Evolutionary conservation across 139 green algal species (phyloP).

Genomic region (Axilococcus clingmanii): DNA sequence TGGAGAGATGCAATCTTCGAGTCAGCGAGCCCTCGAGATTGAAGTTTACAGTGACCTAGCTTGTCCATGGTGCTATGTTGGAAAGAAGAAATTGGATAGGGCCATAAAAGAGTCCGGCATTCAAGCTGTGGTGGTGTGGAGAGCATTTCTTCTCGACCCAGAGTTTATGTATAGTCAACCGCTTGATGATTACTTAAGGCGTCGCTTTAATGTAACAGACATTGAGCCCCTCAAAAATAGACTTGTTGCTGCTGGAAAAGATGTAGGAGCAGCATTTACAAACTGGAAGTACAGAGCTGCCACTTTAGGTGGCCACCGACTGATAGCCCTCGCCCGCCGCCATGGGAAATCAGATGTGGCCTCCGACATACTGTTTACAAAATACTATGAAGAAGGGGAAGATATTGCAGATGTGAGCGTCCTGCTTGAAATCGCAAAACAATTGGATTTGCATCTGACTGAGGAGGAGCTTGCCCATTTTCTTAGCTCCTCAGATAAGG

Average conservation of each 20-base stretch:
- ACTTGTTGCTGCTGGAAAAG: neutral
- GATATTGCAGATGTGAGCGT: neutral
- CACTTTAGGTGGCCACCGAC: constrained; percentile 9
- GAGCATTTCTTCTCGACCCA: constrained; percentile 1
- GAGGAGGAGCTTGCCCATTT: neutral
- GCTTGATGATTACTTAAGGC: neutral
- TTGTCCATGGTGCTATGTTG: constrained; percentile 18
- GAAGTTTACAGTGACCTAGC: constrained; percentile 11
- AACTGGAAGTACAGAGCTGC: constrained; percentile 8
- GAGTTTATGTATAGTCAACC: neutral
- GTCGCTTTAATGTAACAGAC: neutral
- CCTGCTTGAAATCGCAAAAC: neutral
- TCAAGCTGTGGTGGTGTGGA: neutral
- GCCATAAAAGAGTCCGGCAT: constrained; percentile 1
- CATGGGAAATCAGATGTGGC: constrained; percentile 9
- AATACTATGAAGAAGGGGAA: constrained; percentile 10
- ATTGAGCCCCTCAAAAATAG: neutral
- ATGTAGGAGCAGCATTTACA: constrained; percentile 9
- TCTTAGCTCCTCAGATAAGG: too few species aligned
- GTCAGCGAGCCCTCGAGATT: neutral
- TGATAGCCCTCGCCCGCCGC: constrained; percentile 9
- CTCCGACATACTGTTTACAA: constrained; percentile 3
- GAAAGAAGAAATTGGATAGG: constrained; percentile 3
- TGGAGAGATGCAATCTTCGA: neutral
- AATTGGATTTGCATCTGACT: constrained; percentile 2